phyloP scores from a whole-genome alignment of 169 alveolate species.

The Cyclospora cayetanensis region DNA sequence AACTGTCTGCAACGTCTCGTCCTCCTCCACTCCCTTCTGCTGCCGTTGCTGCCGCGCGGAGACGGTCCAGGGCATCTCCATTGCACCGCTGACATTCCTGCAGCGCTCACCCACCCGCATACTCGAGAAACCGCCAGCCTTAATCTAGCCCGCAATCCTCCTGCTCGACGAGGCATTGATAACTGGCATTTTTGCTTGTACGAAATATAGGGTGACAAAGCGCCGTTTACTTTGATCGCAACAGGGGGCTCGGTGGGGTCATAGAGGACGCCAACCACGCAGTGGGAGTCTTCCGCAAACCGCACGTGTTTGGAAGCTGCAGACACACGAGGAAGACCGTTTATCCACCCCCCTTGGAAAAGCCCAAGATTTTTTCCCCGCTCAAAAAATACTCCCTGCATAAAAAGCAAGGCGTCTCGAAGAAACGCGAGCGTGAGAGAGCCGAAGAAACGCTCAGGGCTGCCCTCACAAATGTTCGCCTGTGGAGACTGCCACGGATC shows the following conservation, averaged over 20 bases:
- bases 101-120: too few relatives aligned
- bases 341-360: too few relatives aligned
- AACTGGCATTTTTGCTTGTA: too few relatives aligned
- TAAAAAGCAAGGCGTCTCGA: too few relatives aligned
- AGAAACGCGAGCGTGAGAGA: too few relatives aligned
- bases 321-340: too few relatives aligned
- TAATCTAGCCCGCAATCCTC: too few relatives aligned
- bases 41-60: slow-evolving; percentile 16
- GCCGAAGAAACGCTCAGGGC: background rate
- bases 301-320: background rate
- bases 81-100: slow-evolving; percentile 11
- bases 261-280: background rate
- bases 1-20: background rate
- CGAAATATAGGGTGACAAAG: too few relatives aligned
- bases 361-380: too few relatives aligned
- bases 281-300: background rate
- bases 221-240: background rate
- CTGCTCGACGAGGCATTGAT: too few relatives aligned
- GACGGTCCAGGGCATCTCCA: background rate
- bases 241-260: background rate
- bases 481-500: background rate
- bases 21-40: background rate
- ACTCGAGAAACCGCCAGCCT: too few relatives aligned
- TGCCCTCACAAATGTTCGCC: background rate
- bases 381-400: too few relatives aligned